phyloP scores from a whole-genome alignment of 176 grass and related monocot genomes.

The Zea luxurians region DNA sequence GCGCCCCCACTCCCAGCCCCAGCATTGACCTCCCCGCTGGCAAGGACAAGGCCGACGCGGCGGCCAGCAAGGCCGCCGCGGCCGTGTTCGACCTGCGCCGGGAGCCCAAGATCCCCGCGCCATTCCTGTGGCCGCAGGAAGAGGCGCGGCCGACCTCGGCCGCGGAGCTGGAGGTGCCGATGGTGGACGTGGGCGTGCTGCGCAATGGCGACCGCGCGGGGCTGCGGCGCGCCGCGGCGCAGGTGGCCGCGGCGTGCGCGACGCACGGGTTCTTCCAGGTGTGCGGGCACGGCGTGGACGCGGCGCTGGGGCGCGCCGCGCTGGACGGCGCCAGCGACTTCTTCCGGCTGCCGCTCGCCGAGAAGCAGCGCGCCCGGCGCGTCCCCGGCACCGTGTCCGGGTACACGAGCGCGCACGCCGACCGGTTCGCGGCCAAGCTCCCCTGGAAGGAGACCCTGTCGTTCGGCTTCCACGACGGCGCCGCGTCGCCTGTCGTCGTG shows the following conservation, averaged over 20 bases:
- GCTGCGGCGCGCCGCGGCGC: conserved; percentile 39
- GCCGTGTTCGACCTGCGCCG: conserved; percentile 43
- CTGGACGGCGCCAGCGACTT: conserved; percentile 56
- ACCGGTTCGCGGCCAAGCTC: conserved; percentile 80
- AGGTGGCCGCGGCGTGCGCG: conserved; percentile 54
- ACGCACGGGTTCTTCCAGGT: conserved; percentile 92
- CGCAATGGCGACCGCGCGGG: conserved; percentile 42
- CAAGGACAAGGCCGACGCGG: conserved; percentile 11
- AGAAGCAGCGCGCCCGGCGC: conserved; percentile 60
- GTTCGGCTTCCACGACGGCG: conserved; percentile 57
- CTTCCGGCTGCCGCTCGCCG: conserved; percentile 62
- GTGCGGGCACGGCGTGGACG: conserved; percentile 60
- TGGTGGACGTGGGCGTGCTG: conserved; percentile 69
- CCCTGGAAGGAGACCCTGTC: conserved; percentile 98
- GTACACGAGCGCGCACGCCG: conserved; percentile 79
- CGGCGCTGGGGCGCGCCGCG: conserved; percentile 34
- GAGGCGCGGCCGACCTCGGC: conserved; percentile 35
- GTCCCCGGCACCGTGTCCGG: conserved; percentile 67
- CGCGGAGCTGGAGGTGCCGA: conserved; percentile 48
- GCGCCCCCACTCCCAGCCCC: not conserved
- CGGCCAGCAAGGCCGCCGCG: not conserved
- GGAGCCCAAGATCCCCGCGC: conserved; percentile 58
- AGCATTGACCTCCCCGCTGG: conserved; percentile 38
- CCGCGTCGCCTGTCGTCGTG: conserved; percentile 41
- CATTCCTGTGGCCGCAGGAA: conserved; percentile 69